Percentiles rank a stretch among this genome's conserved stretches.
Conservation (phyloP, 2,329 filamentous ascomycete genomes). For the Trichoderma lentiforme region DNA sequence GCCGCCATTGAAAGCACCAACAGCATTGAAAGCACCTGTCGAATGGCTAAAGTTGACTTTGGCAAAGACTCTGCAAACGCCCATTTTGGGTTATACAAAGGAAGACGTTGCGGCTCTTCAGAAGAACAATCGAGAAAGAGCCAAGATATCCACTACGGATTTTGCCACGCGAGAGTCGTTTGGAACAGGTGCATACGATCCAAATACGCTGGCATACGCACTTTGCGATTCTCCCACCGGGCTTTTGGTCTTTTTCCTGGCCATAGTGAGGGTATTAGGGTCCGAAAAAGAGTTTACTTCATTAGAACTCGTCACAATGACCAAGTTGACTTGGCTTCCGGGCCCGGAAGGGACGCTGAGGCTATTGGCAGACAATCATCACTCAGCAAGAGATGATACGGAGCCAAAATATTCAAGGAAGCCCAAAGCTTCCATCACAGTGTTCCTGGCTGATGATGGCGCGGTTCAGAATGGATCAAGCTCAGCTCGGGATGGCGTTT, state of each 20-base stretch:
- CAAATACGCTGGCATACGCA: conserved; percentile 57
- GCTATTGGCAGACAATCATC: conserved; percentile 47
- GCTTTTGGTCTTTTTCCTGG: conserved; percentile 53
- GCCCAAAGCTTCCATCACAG: conserved; percentile 45
- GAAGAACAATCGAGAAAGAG: conserved; percentile 24
- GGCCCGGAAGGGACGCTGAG: conserved; percentile 60
- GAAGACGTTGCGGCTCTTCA: conserved; percentile 48
- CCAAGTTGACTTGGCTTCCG: conserved; percentile 63
- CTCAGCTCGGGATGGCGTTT: conserved; percentile 8
- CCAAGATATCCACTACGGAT: conserved; percentile 16
- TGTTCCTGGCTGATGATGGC: conserved; percentile 41
- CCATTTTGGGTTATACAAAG: conserved; percentile 54
- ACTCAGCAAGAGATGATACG: conserved; percentile 27
- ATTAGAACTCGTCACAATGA: conserved; percentile 57
- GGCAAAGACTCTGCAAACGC: conserved; percentile 46
- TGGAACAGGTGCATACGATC: conserved; percentile 37
- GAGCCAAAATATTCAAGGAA: conserved; percentile 26
- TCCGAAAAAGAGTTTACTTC: conserved; percentile 42
- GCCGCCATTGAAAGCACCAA: conserved; percentile 52
- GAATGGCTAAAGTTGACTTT: conserved; percentile 56
- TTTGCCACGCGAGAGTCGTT: conserved; percentile 30
- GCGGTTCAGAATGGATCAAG: conserved; percentile 16
- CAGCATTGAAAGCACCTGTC: conserved; percentile 38
- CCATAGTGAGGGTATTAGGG: conserved; percentile 41
- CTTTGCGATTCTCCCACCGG: conserved; percentile 61